These are phyloP conservation scores for Arabidopsis hybrid DNA, from an alignment of 441 rosid genomes.

Conservation along the genomic window DNA sequence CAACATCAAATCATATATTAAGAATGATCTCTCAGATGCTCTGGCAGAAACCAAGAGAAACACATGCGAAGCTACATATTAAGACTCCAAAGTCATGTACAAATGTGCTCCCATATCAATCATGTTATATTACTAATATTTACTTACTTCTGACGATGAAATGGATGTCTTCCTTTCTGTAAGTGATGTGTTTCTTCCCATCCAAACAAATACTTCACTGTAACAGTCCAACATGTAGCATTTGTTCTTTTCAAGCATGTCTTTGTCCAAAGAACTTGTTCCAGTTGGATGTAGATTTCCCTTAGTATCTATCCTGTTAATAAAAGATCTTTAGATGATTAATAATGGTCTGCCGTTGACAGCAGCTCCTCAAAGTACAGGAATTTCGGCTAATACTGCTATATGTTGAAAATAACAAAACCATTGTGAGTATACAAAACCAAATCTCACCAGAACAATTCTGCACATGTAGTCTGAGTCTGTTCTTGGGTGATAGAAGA, in stretches of 20 bases:
- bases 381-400: not conserved
- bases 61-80: not conserved
- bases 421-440: not conserved
- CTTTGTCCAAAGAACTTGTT: constrained; percentile 54
- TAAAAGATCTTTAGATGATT: constrained; percentile 27
- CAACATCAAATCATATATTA: constrained; percentile 24
- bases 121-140: constrained; percentile 2
- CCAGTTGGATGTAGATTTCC: constrained; percentile 70
- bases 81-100: not conserved
- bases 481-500: constrained; percentile 50
- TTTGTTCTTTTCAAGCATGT: constrained; percentile 70
- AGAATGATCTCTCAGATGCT: constrained; percentile 2
- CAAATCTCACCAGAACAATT: constrained; percentile 63
- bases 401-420: not conserved
- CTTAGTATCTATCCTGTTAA: constrained; percentile 67
- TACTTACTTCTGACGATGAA: constrained; percentile 72
- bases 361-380: constrained; percentile 10
- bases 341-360: not conserved
- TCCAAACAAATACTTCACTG: constrained; percentile 82
- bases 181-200: constrained; percentile 75
- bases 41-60: constrained; percentile 3
- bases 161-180: constrained; percentile 77
- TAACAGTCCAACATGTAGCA: constrained; percentile 84
- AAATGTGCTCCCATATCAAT: not conserved
- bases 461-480: constrained; percentile 47